Conservation (phyloP, 78 protist species). For the Tieghemostelium lacteum region DNA sequence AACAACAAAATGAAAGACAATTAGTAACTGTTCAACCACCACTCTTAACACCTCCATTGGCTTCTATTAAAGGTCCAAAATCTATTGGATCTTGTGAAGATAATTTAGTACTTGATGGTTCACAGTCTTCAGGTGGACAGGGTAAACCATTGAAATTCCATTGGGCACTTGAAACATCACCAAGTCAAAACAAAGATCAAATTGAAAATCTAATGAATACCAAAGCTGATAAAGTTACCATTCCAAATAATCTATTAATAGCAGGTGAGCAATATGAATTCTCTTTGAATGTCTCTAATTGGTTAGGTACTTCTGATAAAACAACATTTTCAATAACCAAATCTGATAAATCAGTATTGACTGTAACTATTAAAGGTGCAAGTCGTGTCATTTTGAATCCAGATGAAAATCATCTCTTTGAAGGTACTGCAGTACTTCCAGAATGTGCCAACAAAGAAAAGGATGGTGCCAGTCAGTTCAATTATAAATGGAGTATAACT, state of each 20-base stretch:
- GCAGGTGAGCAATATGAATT: conserved; percentile 6
- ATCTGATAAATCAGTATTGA: background rate
- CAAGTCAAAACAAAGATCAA: background rate
- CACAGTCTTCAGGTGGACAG: conserved; percentile 20
- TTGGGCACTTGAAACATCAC: conserved; percentile 4
- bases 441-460: background rate
- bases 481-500: conserved; percentile 27
- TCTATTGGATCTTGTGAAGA: conserved; percentile 26
- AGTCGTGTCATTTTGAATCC: background rate
- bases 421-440: conserved; percentile 8
- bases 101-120: conserved; percentile 14
- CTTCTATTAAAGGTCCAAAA: conserved; percentile 29
- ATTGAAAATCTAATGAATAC: background rate
- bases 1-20: conserved; percentile 14
- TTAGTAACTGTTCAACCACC: conserved; percentile 8
- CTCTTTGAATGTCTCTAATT: conserved; percentile 15
- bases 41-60: background rate
- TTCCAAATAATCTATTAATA: conserved; percentile 4
- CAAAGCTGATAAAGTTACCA: background rate
- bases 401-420: background rate
- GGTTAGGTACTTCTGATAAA: conserved; percentile 8
- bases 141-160: conserved; percentile 1
- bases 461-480: background rate
- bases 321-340: background rate
- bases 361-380: conserved; percentile 22